A percentile compares a stretch with the other conserved stretches of the same genome.
Conservation (phyloP, 2,329 filamentous ascomycete species). For the Stachybotrys chartarum region DNA sequence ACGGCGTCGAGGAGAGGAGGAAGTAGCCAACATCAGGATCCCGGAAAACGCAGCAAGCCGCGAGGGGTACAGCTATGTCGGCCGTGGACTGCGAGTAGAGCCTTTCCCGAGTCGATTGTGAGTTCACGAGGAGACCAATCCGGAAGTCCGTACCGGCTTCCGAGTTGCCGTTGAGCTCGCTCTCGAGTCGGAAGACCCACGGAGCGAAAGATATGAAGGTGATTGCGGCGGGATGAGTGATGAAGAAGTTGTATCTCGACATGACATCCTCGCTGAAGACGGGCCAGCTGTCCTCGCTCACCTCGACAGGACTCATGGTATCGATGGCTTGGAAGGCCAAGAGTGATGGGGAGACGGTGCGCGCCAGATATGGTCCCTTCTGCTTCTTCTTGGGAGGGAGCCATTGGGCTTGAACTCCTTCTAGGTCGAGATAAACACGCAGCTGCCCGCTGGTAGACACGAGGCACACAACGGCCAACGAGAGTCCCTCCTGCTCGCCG, state of each 20-base stretch:
- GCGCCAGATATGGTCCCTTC: constrained; percentile 31
- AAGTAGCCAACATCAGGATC: constrained; percentile 60
- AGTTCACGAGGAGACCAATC: constrained; percentile 51
- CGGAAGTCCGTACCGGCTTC: constrained; percentile 55
- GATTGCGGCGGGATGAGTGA: constrained; percentile 55
- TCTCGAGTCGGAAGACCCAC: constrained; percentile 58
- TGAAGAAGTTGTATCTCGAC: constrained; percentile 56
- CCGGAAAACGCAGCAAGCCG: constrained; percentile 45
- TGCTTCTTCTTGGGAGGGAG: constrained; percentile 49
- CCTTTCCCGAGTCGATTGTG: constrained; percentile 50
- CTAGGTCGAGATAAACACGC: constrained; percentile 53
- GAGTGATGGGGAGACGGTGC: constrained; percentile 37
- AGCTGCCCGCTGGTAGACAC: constrained; percentile 55
- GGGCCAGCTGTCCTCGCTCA: constrained; percentile 52
- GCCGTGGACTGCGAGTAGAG: constrained; percentile 47
- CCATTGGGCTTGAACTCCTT: constrained; percentile 61
- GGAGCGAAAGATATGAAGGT: constrained; percentile 52
- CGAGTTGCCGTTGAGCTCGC: constrained; percentile 49
- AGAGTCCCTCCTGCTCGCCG: constrained; percentile 51
- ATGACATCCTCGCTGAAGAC: constrained; percentile 54
- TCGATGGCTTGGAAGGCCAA: constrained; percentile 58
- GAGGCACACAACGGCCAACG: constrained; percentile 51
- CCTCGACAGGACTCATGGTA: constrained; percentile 47
- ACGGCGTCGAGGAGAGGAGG: constrained; percentile 50
- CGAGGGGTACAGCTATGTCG: constrained; percentile 40